These are phyloP conservation scores for Boletus eberwhitei DNA, from an alignment of 768 basidiomycete species.

Conservation along the genomic window DNA sequence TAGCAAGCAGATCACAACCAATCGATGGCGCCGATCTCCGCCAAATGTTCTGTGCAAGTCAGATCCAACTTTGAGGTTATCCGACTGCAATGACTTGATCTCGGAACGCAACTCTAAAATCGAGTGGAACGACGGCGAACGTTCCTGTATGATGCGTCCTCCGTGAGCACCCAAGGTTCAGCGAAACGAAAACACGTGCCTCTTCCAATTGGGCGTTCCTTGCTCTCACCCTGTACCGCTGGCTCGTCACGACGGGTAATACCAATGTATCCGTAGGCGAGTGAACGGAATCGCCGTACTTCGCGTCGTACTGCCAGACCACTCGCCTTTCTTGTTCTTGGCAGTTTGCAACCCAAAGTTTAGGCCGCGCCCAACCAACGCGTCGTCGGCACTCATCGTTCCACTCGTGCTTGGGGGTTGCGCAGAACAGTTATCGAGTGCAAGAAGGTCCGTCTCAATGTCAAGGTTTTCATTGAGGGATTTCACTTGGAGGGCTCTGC, in stretches of 20 bases:
- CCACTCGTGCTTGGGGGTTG: slow-evolving; percentile 21
- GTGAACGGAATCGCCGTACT: slow-evolving; percentile 69
- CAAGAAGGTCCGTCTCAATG: slow-evolving; percentile 84
- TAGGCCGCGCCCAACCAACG: slow-evolving; percentile 70
- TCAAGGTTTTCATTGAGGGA: slow-evolving; percentile 69
- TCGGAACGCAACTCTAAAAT: slow-evolving; percentile 93
- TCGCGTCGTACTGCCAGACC: slow-evolving; percentile 31
- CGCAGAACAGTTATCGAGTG: slow-evolving; percentile 55
- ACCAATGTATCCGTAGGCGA: slow-evolving; percentile 88
- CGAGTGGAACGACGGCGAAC: slow-evolving; percentile 86
- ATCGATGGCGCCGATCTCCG: background rate
- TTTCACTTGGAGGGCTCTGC: slow-evolving; percentile 76
- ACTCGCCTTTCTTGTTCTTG: slow-evolving; percentile 19
- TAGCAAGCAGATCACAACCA: background rate
- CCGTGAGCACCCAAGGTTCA: background rate
- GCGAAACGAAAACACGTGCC: slow-evolving; percentile 38
- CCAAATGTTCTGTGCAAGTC: no score
- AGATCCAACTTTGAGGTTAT: slow-evolving; percentile 70
- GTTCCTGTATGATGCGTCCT: slow-evolving; percentile 53
- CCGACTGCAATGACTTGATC: slow-evolving; percentile 86
- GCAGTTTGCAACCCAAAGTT: slow-evolving; percentile 33
- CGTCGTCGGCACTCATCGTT: slow-evolving; percentile 40
- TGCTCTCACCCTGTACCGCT: slow-evolving; percentile 91
- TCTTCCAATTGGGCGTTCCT: slow-evolving; percentile 97
- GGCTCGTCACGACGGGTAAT: slow-evolving; percentile 96